Conservation (phyloP, 768 basidiomycete species). For the Pisolithus orientalis region DNA sequence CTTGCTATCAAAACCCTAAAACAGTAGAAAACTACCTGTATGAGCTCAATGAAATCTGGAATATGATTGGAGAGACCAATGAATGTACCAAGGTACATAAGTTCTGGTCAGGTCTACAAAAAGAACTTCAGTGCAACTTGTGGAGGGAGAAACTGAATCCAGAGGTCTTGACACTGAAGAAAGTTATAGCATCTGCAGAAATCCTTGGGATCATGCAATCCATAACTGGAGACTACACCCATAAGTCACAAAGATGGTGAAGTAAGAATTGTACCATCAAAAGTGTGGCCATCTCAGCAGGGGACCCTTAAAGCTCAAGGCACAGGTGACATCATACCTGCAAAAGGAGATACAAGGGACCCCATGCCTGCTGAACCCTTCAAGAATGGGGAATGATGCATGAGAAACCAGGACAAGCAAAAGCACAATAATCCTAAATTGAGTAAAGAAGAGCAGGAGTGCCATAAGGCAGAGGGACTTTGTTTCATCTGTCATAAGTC, state of each 20-base stretch:
- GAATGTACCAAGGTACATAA: constrained; percentile 23
- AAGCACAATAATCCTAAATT: too few relatives aligned
- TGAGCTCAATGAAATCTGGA: too few relatives aligned
- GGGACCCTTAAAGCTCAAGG: not conserved
- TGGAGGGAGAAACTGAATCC: constrained; percentile 26
- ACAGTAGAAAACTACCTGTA: too few relatives aligned
- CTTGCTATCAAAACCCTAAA: too few relatives aligned
- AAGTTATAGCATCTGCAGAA: constrained; percentile 25
- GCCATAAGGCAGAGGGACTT: too few relatives aligned
- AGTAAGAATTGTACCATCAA: not conserved
- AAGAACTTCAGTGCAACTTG: constrained; percentile 21
- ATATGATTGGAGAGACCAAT: constrained; percentile 7
- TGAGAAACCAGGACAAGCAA: too few relatives aligned
- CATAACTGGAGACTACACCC: not conserved
- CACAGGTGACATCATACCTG: not conserved
- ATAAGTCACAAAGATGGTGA: not conserved
- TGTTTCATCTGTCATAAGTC: too few relatives aligned
- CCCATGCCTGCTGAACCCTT: not conserved
- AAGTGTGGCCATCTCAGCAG: not conserved
- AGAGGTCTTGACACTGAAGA: constrained; percentile 15
- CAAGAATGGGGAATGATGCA: not conserved
- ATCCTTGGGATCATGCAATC: constrained; percentile 25
- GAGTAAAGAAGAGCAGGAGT: not conserved
- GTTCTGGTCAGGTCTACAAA: constrained; percentile 30
- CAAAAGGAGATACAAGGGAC: not conserved